These are phyloP conservation scores for Hymenoscyphus fructigenus DNA, from an alignment of 2,329 filamentous ascomycete species.

Conservation along the genomic window DNA sequence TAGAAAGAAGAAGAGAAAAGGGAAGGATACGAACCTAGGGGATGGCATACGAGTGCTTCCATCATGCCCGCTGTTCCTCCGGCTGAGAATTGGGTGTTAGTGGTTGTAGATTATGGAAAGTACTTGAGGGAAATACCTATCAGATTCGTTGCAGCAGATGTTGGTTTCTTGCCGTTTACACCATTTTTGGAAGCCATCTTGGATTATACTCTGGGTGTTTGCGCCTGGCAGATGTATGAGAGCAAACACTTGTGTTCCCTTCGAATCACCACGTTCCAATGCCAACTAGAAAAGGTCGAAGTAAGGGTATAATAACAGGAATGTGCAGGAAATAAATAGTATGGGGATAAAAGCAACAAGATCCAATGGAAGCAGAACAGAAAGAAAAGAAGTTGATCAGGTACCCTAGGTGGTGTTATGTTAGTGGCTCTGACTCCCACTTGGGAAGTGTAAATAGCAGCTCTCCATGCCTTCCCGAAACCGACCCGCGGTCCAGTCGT, in stretches of 20 bases:
- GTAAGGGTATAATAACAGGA: neutral
- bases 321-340: neutral
- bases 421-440: neutral
- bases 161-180: constrained; percentile 67
- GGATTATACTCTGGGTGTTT: constrained; percentile 10
- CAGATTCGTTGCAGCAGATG: constrained; percentile 85
- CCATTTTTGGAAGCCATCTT: constrained; percentile 61
- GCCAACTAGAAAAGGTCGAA: neutral
- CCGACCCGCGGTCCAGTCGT: constrained; percentile 11
- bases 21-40: constrained; percentile 69
- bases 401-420: neutral
- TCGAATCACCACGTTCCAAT: neutral
- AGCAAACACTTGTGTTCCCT: neutral
- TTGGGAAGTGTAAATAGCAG: neutral
- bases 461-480: constrained; percentile 6
- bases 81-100: constrained; percentile 51
- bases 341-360: neutral
- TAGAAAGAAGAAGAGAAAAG: constrained; percentile 6
- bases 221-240: constrained; percentile 8
- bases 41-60: constrained; percentile 95
- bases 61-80: constrained; percentile 98
- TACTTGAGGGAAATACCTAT: constrained; percentile 60
- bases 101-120: neutral
- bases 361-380: neutral
- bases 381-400: neutral